Base-by-base conservation (phyloP, 768 basidiomycete species). In the Lactarius akahatsu region DNA sequence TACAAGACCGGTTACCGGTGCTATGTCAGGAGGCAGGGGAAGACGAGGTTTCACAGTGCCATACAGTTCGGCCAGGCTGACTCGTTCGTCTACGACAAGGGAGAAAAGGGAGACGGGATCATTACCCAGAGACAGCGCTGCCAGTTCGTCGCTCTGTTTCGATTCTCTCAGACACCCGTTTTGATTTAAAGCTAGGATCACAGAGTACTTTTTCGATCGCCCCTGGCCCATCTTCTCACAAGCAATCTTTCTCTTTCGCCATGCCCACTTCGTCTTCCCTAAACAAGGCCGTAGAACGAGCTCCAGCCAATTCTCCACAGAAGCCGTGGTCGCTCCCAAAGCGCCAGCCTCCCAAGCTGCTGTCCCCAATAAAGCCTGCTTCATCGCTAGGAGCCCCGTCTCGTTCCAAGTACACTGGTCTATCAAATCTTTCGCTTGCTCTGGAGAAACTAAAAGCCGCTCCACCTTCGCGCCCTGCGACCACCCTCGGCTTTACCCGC, bases 381-480 rank as follows among this genome's bases (percentile, higher is more conserved):
- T 68, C 63, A 26, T 62, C 63, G 20, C 28, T 62, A 10, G 54
- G 62, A 40, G 30, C 32, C 1, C 63, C 56, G 64, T 23, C 69
- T 65, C 41, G 67, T 71, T 34, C 69, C 23, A 75, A 69, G 45
- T 71, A 43, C 18, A 65, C 62, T 15, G 61, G 63, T n/a, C 74
- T 92, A n/a, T 84, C 85, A 5, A 88, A 82, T 6, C 78, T 92
- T 16, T 85, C 87, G 10, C 81, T 80, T 67, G 90, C 90, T 3
- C 76, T 92, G 32, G 86, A 91, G 72, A 89, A 86, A 71, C 79
- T 92, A n/a, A 80, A 81, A 32, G 82, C 84, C 74, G 89, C 86
- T 0, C 82, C 86, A 2, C 90, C 88, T 3, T 80, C 80, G 28
- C 75, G 89, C 50, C 89, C 90, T 1, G 89, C 82, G 62, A 89